Evolutionary conservation across 106 monocot genomes (phyloP).

Genomic region (Iris macrosiphon): DNA sequence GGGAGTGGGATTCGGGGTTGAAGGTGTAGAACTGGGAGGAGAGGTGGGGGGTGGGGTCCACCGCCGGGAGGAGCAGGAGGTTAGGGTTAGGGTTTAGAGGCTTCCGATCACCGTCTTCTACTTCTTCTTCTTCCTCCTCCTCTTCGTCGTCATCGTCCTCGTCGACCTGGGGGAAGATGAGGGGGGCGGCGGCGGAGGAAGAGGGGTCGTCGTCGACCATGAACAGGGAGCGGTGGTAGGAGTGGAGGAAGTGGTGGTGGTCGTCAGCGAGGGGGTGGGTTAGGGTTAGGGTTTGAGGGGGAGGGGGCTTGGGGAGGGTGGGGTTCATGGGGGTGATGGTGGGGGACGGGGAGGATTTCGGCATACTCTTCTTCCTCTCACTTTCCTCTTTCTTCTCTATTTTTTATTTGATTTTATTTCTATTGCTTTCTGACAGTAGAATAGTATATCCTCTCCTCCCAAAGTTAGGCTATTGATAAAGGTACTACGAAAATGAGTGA

Average conservation of each 20-base stretch:
- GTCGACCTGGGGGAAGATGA: too few relatives aligned
- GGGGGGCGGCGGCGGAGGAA: neutral
- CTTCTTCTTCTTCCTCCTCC: slow-evolving; percentile 31
- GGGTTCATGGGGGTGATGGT: slow-evolving; percentile 53
- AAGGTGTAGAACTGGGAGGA: slow-evolving; percentile 83
- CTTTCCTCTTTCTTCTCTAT: too few relatives aligned
- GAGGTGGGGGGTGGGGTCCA: slow-evolving; percentile 59
- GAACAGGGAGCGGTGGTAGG: slow-evolving; percentile 31
- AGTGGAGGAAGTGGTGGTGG: slow-evolving; percentile 31
- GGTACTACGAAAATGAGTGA: too few relatives aligned
- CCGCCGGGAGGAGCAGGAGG: slow-evolving; percentile 7
- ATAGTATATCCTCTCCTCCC: too few relatives aligned
- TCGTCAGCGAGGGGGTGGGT: too few relatives aligned
- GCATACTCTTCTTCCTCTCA: too few relatives aligned
- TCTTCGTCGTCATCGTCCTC: too few relatives aligned
- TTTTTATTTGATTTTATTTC: too few relatives aligned
- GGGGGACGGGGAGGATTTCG: slow-evolving; percentile 55
- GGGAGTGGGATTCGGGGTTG: slow-evolving; percentile 40
- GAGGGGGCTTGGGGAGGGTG: slow-evolving; percentile 8
- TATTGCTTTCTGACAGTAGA: too few relatives aligned
- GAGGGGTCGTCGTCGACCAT: slow-evolving; percentile 35
- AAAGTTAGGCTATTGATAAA: too few relatives aligned
- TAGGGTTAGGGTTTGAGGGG: slow-evolving; percentile 11
- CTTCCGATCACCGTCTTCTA: too few relatives aligned
- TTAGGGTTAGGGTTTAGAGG: slow-evolving; percentile 2